Conservation (phyloP, 257 asterid species). For the Phtheirospermum japonicum region DNA sequence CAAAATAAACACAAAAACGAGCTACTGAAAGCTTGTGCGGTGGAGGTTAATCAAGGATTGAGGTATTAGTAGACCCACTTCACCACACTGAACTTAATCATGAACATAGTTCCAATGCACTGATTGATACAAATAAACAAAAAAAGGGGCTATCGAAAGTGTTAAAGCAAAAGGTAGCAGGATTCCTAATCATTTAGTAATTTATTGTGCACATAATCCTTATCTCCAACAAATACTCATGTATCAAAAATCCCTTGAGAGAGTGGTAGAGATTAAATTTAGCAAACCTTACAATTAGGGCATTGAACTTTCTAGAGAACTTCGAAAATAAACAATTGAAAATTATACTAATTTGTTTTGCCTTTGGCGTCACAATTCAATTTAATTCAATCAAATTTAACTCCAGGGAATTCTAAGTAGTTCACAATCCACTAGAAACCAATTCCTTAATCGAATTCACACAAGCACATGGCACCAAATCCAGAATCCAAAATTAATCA, state of each 20-base stretch:
- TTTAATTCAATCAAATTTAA: constrained; percentile 2
- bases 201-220: background rate
- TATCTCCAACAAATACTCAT: background rate
- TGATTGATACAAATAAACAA: background rate
- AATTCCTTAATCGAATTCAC: background rate
- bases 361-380: background rate
- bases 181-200: no score
- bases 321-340: background rate
- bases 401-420: no score
- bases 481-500: background rate
- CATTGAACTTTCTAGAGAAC: background rate
- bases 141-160: background rate
- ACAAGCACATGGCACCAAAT: background rate
- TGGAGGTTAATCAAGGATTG: no score
- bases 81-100: background rate
- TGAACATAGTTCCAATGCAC: background rate
- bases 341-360: background rate
- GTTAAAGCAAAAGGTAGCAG: background rate
- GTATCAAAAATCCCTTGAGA: background rate
- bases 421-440: constrained; percentile 11
- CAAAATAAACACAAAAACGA: background rate
- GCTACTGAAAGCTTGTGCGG: background rate
- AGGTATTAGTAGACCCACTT: background rate
- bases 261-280: background rate
- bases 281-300: background rate